These are phyloP conservation scores for Candida tallmaniae DNA, from an alignment of 805 yeast species.

Conservation along the genomic window DNA sequence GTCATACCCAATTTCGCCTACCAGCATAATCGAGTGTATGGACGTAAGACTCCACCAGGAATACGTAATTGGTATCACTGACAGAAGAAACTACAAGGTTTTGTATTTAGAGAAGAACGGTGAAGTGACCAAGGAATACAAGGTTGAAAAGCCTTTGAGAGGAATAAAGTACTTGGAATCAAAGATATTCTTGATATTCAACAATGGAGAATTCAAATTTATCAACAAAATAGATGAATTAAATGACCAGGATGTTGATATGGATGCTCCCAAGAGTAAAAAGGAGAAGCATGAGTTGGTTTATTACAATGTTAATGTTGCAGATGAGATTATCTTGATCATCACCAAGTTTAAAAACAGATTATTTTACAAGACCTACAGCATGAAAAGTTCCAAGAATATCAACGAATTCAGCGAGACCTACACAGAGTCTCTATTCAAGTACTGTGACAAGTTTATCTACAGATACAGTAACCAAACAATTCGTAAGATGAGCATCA, in stretches of 20 bases:
- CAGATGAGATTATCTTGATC: conserved; percentile 12
- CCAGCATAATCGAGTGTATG: conserved; percentile 39
- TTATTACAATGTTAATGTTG: conserved; percentile 9
- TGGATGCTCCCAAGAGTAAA: background rate
- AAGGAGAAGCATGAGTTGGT: conserved; percentile 3
- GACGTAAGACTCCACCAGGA: conserved; percentile 17
- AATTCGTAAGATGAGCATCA: conserved; percentile 6
- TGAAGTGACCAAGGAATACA: conserved; percentile 1
- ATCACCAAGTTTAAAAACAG: conserved; percentile 8
- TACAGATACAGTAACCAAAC: conserved; percentile 6
- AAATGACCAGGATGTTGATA: no score
- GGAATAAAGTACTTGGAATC: conserved; percentile 4
- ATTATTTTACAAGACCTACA: conserved; percentile 21
- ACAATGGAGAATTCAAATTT: conserved; percentile 2
- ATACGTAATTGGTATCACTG: conserved; percentile 38
- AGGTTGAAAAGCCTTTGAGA: conserved; percentile 1
- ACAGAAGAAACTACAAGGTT: conserved; percentile 25
- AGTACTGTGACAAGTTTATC: conserved; percentile 6
- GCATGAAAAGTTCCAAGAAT: conserved; percentile 13
- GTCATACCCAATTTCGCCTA: conserved; percentile 52
- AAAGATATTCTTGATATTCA: conserved; percentile 2
- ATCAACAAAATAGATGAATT: conserved; percentile 2
- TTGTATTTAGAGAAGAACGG: conserved; percentile 17
- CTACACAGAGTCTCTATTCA: conserved; percentile 7
- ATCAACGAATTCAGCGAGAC: conserved; percentile 2